Evolutionary conservation across 108 stramenopile genomes (phyloP).

Genomic region (Fragilariopsis cylindrus): DNA sequence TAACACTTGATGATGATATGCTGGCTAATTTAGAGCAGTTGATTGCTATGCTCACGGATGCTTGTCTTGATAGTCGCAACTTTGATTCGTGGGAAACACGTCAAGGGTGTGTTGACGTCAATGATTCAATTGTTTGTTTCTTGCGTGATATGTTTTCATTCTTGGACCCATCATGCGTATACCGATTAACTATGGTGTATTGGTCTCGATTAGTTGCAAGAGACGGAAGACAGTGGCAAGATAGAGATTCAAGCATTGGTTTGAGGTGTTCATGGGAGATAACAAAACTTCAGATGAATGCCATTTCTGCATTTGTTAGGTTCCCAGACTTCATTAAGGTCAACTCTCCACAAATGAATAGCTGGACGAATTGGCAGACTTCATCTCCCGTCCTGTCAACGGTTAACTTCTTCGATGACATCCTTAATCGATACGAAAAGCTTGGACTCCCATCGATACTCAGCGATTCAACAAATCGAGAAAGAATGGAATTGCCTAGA

Average conservation of each 20-base stretch:
- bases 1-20: slow-evolving; percentile 68
- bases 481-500: slow-evolving; percentile 42
- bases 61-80: slow-evolving; percentile 80
- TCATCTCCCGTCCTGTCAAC: slow-evolving; percentile 32
- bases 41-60: slow-evolving; percentile 74
- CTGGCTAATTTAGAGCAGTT: slow-evolving; percentile 59
- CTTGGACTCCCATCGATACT: slow-evolving; percentile 52
- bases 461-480: slow-evolving; percentile 39
- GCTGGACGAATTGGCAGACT: slow-evolving; percentile 49
- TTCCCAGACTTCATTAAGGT: slow-evolving; percentile 79
- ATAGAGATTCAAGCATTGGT: slow-evolving; percentile 79
- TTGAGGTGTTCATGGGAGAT: slow-evolving; percentile 85
- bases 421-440: slow-evolving; percentile 48
- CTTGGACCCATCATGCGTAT: slow-evolving; percentile 61
- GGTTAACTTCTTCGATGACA: slow-evolving; percentile 53
- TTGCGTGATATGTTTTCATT: slow-evolving; percentile 82
- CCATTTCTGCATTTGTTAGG: slow-evolving; percentile 78
- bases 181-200: slow-evolving; percentile 71
- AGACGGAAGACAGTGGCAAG: slow-evolving; percentile 73
- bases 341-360: slow-evolving; percentile 71
- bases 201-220: slow-evolving; percentile 71
- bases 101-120: slow-evolving; percentile 85
- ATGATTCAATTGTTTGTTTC: slow-evolving; percentile 82
- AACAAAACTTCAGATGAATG: slow-evolving; percentile 77
- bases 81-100: slow-evolving; percentile 84